Evolutionary conservation across 305 asterid species (phyloP), one percentile per base, ranked within the genome.

Genomic region (Fraxinus nigra): DNA sequence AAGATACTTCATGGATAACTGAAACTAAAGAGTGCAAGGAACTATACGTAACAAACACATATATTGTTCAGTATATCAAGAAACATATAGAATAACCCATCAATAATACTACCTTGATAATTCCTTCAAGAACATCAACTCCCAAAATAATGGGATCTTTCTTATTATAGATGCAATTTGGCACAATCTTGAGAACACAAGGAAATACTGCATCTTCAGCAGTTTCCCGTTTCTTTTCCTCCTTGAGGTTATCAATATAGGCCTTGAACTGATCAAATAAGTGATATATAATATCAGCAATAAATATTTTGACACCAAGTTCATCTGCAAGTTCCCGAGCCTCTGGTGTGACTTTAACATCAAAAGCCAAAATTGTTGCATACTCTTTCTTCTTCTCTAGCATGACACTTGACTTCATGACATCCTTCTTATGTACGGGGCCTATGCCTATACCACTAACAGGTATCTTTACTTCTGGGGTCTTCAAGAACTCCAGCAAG

Each of bases 391-490:
- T 92, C 95, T 94, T 97, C 91, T 97, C 98, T 79, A 97, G 98
- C 99, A 94, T 97, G 56, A 93, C 98, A 81, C 98, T 97, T 2
- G 98, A 97, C 90, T 92, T 97, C 98, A 97, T 93, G 81, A 97
- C 97, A 72, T 97, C 99, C 89, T 92, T 97, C 85, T 92, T 97
- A 86, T 94, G 98, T 79, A 92, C 96, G 0, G 98, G 97, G 73
- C 98, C 99, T 72, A 96, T 94, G 89, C 98, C 93, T 85, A 94
- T 93, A 84, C 98, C 99, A 87, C 99, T 93, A 54, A 96, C 98
- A 78, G 98, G 99, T 88, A 96, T 94, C 83, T 84, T 93, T 69
- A 96, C 99, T 43, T 86, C 96, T 13, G 98, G 97, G 22, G 92
- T 86, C 89, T 94, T 96, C 90, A 96, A 87, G 90, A 96, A 96